Base-by-base conservation (phyloP, 345 rosid genomes). In the Microcos paniculata region DNA sequence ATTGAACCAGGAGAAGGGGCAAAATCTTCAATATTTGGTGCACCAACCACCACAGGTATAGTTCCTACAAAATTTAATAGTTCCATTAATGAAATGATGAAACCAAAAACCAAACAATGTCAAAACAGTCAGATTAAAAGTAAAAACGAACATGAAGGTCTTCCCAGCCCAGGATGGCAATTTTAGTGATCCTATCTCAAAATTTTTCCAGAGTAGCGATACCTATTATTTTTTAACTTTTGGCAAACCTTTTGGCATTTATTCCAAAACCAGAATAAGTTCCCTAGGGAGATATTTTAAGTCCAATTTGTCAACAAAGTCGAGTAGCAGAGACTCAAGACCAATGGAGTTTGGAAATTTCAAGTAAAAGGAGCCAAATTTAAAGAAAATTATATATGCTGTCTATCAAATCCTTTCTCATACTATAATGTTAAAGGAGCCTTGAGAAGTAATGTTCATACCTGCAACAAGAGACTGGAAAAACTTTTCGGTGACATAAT, bases 391-490 rank as follows among this genome's bases (percentile, higher is more conserved):
- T 19, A 23, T n/a, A 26, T 46, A 45, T 68, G 5, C 35, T 21
- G 28, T 57, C 65, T 49, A 28, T 67, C 19, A 21, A 61, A 21
- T 49, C 52, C 28, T 53, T 65, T 80, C 23, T 26, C 7, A 10
- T 35, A 51, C 12, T 11, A 33, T 51, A 46, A 46, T 28, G 71
- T 26, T 45, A 15, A 7, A 67, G 10, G 14, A 8, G 14, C 11
- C 23, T 28, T 69, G 19, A 6, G 28, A 68, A 70, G 6, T 28
- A 58, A 75, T 40, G 21, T 64, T 16, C 76, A 57, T 88, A 96
- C 99, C 99, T 43, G 99, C 94, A 74, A 93, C 97, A 33, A 96
- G 90, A 75, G 98, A 87, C 78, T 96, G 99, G 86, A 96, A 93
- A 85, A 88, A 93, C 8, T 93, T 93, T 82, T 96, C 99, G 0